phyloP scores from a whole-genome alignment of 345 rosid species.

The Boechera retrofracta region DNA sequence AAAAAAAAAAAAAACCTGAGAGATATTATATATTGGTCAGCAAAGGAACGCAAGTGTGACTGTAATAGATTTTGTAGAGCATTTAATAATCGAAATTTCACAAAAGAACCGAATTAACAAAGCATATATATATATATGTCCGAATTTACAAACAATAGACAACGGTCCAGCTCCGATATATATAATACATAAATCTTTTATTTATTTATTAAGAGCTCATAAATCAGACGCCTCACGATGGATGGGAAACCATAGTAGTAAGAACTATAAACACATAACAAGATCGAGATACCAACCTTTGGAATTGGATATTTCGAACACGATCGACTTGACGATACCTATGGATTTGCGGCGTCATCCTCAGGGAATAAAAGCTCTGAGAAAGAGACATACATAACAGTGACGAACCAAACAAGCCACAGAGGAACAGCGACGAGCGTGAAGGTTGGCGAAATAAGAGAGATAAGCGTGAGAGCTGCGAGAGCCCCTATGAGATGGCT shows the following conservation, averaged over 20 bases:
- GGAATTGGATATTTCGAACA: not conserved
- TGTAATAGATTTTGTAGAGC: conserved; percentile 1
- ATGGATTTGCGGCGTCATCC: not conserved
- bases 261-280: not conserved
- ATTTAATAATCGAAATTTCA: not conserved
- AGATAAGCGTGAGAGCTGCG: conserved; percentile 21
- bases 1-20: too few relatives aligned
- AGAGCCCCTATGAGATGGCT: conserved; percentile 31
- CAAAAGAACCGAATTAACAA: not conserved
- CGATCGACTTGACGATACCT: not conserved
- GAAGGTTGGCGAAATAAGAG: conserved; percentile 5
- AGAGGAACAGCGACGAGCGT: not conserved
- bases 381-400: conserved; percentile 15
- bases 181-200: not conserved
- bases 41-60: not conserved
- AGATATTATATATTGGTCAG: too few relatives aligned
- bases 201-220: not conserved
- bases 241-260: not conserved
- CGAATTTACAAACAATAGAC: not conserved
- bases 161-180: not conserved
- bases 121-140: not conserved
- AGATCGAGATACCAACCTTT: not conserved
- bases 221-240: not conserved
- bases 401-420: conserved; percentile 22
- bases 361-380: not conserved